phyloP scores from a whole-genome alignment of 2,329 filamentous ascomycete genomes.

The Colletotrichum karsti region DNA sequence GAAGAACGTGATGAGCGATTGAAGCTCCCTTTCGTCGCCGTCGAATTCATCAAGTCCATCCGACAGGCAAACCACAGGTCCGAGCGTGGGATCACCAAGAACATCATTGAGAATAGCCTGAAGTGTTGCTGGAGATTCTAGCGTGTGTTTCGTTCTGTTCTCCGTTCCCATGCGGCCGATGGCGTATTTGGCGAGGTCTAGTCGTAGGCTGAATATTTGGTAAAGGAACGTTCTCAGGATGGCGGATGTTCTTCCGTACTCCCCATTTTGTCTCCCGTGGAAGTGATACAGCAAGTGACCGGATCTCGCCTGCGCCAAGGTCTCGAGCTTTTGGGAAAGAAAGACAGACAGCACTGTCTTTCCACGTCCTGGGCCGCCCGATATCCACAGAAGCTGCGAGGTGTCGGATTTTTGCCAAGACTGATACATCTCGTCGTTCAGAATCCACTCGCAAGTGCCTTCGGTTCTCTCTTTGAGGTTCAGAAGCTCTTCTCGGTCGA shows the following conservation, averaged over 20 bases:
- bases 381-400: neutral
- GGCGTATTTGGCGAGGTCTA: neutral
- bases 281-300: neutral
- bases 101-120: neutral
- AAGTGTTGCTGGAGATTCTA: neutral
- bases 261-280: neutral
- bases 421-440: neutral
- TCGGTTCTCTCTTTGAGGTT: neutral
- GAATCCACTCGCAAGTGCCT: neutral
- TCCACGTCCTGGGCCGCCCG: fast-evolving
- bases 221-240: neutral
- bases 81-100: neutral
- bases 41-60: neutral
- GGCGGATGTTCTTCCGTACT: neutral
- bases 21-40: neutral
- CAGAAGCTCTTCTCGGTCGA: neutral
- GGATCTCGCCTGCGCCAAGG: neutral
- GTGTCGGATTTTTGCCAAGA: neutral
- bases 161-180: neutral
- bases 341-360: neutral
- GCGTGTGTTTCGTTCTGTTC: neutral
- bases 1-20: neutral
- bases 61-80: neutral
- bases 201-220: neutral
- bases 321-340: neutral